Evolutionary conservation across 2,329 filamentous ascomycete genomes (phyloP), one percentile per base, ranked within the genome.

Genomic region (Aureobasidium mangrovei): DNA sequence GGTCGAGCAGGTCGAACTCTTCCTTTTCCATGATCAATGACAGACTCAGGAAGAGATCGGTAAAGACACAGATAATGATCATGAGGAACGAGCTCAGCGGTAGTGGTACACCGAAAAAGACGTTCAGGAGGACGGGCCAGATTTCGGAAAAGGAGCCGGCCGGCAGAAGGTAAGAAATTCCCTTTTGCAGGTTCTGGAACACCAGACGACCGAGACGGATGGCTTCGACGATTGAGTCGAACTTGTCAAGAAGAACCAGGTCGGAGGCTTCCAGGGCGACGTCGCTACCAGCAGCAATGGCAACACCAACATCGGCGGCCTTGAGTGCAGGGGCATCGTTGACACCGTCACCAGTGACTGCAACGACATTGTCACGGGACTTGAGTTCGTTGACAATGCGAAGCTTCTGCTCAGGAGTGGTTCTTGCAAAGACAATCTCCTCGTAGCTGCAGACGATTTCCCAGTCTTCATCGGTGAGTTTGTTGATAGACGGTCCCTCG

Each of bases 201-300:
- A 60, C 58, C 24, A 60, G 44, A 12, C 87, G 80, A n/a, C 87
- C 87, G 68, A 91, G 85, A 59, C 86, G 84, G 60, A 91, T 87
- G 3, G 86, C 86, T 35, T 86, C 81, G 10, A 91, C 83, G 58
- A 91, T 91, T 0, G 83, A 86, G 60, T 88, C 86, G 70, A 91
- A 91, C 69, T 90, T 89, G 70, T 91, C 87, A 0, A 85, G 88
- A 36, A 93, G 74, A 29, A 93, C 86, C 77, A 93, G 90, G 63
- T 91, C 65, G 62, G 86, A 72, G 68, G 86, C 86, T 33, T 84
- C 85, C 68, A 57, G 48, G 1, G 55, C 55, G 24, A 57, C 55
- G n/a, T 57, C 55, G 8, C 31, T 40, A 18, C 55, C 55, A 28
- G 48, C 49, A 24, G 44, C 55, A 26, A 74, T 74, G 27, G 71